Percentiles rank a stretch among this genome's conserved stretches.
Evolutionary conservation across 2,329 filamentous ascomycete species (phyloP).

Genomic region (Fusarium sp.): DNA sequence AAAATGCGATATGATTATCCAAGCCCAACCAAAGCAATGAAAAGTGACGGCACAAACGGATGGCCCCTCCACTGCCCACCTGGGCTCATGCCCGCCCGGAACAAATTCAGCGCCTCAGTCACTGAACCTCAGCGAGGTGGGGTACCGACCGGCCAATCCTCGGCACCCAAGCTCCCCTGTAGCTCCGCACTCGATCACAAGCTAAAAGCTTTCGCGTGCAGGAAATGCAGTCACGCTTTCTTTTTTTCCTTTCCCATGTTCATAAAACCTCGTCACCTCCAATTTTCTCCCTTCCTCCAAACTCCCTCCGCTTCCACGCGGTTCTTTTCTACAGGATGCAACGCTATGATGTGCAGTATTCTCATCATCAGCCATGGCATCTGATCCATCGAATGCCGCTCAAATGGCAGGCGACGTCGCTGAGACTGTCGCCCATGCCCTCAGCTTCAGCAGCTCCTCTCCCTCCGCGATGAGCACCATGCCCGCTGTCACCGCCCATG

Average conservation of each 20-base stretch:
- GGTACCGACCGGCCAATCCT: conserved; percentile 42
- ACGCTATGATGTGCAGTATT: conserved; percentile 48
- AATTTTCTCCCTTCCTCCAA: conserved; percentile 31
- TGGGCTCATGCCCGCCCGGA: conserved; percentile 24
- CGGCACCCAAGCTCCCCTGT: conserved; percentile 42
- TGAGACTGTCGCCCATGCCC: conserved; percentile 50
- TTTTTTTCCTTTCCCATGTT: conserved; percentile 39
- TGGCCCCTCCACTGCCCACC: conserved; percentile 42
- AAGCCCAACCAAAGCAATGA: conserved; percentile 15
- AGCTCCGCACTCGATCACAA: conserved; percentile 48
- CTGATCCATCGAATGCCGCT: conserved; percentile 55
- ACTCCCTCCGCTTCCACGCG: conserved; percentile 40
- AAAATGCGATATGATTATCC: conserved; percentile 12
- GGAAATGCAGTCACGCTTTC: conserved; percentile 33
- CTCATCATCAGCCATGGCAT: conserved; percentile 55
- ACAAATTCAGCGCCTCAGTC: conserved; percentile 37
- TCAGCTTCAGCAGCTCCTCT: conserved; percentile 52
- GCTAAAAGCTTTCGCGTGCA: conserved; percentile 44
- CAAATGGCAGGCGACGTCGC: conserved; percentile 52
- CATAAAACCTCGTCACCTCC: conserved; percentile 41
- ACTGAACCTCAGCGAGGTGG: conserved; percentile 34
- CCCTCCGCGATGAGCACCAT: conserved; percentile 56
- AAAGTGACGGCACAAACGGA: conserved; percentile 33
- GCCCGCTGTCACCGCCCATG: conserved; percentile 52
- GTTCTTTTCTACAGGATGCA: conserved; percentile 54